Base-by-base conservation (phyloP, 2,329 filamentous ascomycete genomes). In the Pseudogymnoascus sp. region DNA sequence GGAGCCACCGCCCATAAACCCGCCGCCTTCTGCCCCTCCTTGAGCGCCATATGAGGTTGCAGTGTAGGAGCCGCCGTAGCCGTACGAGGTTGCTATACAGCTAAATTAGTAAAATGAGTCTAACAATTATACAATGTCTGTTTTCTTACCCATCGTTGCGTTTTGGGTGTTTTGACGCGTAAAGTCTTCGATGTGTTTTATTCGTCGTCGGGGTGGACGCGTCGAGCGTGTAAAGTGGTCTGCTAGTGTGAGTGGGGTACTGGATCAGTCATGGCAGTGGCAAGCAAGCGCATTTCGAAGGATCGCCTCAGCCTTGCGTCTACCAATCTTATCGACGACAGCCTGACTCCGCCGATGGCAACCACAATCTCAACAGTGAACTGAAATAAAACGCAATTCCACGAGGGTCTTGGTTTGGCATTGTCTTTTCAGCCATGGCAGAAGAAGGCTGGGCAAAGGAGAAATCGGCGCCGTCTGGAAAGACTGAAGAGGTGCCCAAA, bases 11-110 rank as follows among this genome's bases (percentile, higher is more conserved):
- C 77, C 80, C 67, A 87, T 77, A 76, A 87, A 88, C 63, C 85
- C 85, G 68, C 85, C 85, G 53, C 80, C 83, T 69, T 84, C 83
- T 64, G 83, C 83, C 72, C 79, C 84, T 67, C 82, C 83, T 69
- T 81, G 78, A 65, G 77, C 80, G 68, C 82, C 82, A 61, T 73
- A 74, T 21, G 63, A 64, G 13, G 72, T 72, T 10, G 68, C 72
- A n/a, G 68, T 68, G 57, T 72, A 71, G 23, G 67, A 67, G 47
- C 69, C 70, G 53, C 65, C 64, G 28, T 73, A 72, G 63, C 70
- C 71, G 64, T 72, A 74, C 36, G 69, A 61, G 40, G 61, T 69
- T 66, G 70, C 71, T 73, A 62, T 42, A 38, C 2, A 9, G n/a
- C 2, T 21, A 15, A 35, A 57, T 57, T 33, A 57, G 28, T 19